A percentile compares a stretch with the other conserved stretches of the same genome.
Conservation (phyloP, 73 alveolate species). For the Breviolum minutum region DNA sequence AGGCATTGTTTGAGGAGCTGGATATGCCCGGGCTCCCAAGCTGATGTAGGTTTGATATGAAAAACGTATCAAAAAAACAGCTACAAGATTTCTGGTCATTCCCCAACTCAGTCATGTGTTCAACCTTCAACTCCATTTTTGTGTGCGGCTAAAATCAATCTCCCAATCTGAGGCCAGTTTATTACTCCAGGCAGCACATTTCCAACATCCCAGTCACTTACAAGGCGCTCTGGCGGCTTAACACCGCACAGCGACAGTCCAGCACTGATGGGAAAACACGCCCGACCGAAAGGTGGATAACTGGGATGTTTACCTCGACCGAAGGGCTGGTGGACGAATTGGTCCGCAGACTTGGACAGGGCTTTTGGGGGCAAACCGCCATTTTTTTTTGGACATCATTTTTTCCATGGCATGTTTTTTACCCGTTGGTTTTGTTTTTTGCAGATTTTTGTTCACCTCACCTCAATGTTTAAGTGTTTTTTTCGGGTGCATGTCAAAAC, state of each 20-base stretch:
- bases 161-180: slow-evolving; percentile 25
- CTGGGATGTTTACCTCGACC: slow-evolving; percentile 81
- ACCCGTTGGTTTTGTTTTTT: background rate
- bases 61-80: background rate
- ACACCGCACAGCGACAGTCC: background rate
- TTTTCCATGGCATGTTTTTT: background rate
- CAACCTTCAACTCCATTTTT: too few species aligned
- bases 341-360: background rate
- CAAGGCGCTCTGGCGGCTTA: slow-evolving; percentile 6
- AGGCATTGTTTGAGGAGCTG: slow-evolving; percentile 39
- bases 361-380: background rate
- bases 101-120: background rate
- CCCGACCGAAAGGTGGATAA: slow-evolving; percentile 30
- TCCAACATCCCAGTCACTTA: slow-evolving; percentile 79
- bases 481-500: too few species aligned
- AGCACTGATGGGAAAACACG: background rate
- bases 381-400: background rate
- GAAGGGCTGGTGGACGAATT: slow-evolving; percentile 68
- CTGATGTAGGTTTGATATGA: background rate
- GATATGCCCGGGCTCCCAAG: background rate
- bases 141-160: too few species aligned
- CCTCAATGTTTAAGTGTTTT: too few species aligned
- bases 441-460: too few species aligned
- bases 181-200: slow-evolving; percentile 66
- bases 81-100: background rate